Conservation (phyloP, 306 rosid genomes). For the Cucumis hystrix region DNA sequence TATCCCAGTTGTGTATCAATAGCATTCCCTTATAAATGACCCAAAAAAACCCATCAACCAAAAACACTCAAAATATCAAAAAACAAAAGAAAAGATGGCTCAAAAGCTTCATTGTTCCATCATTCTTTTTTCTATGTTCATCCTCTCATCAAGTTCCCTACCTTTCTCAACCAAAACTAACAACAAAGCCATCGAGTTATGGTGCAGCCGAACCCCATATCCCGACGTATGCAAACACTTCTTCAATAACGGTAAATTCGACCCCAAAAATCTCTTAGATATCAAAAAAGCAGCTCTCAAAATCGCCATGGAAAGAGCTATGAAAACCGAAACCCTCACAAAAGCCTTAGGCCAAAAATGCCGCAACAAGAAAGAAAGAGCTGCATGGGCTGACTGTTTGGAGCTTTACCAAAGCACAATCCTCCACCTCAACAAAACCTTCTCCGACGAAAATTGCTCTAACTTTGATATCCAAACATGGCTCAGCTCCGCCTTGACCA, state of each 20-base stretch:
- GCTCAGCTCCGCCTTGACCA: slow-evolving; percentile 2
- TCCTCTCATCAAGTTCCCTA: not conserved
- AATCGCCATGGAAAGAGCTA: not conserved
- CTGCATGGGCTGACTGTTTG: not conserved
- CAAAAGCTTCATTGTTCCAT: not conserved
- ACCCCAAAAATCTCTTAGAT: not conserved
- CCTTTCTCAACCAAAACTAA: not conserved
- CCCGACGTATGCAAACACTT: not conserved
- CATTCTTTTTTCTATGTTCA: not conserved
- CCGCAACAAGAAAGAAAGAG: not conserved
- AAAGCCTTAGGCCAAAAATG: not conserved
- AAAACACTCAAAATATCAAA: not conserved
- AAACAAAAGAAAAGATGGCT: not conserved
- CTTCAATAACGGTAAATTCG: not conserved
- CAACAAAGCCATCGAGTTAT: not conserved
- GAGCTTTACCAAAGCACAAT: not conserved
- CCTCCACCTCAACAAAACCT: not conserved
- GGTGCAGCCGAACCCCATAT: slow-evolving; percentile 6
- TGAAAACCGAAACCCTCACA: not conserved
- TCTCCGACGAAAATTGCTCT: not conserved
- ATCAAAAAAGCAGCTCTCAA: not conserved
- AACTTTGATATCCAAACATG: slow-evolving; percentile 1
- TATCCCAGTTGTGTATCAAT: not conserved
- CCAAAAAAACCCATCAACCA: not conserved
- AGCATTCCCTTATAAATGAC: not conserved